Conservation (phyloP, 2,329 filamentous ascomycete genomes). For the Talaromyces sp. region DNA sequence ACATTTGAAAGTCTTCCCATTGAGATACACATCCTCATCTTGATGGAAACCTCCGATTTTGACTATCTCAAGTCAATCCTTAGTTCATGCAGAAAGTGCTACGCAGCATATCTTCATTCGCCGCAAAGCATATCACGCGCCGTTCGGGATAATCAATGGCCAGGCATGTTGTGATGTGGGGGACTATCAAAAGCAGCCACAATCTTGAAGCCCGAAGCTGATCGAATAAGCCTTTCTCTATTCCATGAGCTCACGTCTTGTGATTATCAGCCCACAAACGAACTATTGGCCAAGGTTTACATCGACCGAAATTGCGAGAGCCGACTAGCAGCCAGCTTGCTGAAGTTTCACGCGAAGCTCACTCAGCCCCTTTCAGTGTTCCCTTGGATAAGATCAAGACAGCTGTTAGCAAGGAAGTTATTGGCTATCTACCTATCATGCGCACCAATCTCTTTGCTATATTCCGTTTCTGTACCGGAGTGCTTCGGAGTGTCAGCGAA, state of each 20-base stretch:
- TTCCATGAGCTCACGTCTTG: not conserved
- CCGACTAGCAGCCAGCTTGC: not conserved
- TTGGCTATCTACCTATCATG: not conserved
- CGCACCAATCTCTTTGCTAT: not conserved
- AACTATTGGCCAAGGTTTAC: not conserved
- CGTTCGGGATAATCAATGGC: no score
- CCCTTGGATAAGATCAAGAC: not conserved
- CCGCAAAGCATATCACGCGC: no score
- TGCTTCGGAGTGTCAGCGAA: not conserved
- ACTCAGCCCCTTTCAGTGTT: not conserved
- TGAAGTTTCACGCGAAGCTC: not conserved
- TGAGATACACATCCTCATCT: no score
- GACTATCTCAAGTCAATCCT: no score
- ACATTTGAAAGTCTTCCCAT: no score
- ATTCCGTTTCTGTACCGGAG: not conserved
- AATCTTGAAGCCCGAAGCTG: not conserved
- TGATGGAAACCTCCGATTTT: no score
- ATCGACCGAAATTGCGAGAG: not conserved
- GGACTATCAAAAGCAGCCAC: not conserved
- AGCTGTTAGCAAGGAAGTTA: not conserved
- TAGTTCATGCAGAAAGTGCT: no score
- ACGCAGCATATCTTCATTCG: no score
- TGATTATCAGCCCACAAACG: not conserved
- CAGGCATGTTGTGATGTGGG: not conserved
- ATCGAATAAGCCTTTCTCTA: not conserved